phyloP scores from a whole-genome alignment of 2,329 filamentous ascomycete species.

The Hypoxylon sp. region DNA sequence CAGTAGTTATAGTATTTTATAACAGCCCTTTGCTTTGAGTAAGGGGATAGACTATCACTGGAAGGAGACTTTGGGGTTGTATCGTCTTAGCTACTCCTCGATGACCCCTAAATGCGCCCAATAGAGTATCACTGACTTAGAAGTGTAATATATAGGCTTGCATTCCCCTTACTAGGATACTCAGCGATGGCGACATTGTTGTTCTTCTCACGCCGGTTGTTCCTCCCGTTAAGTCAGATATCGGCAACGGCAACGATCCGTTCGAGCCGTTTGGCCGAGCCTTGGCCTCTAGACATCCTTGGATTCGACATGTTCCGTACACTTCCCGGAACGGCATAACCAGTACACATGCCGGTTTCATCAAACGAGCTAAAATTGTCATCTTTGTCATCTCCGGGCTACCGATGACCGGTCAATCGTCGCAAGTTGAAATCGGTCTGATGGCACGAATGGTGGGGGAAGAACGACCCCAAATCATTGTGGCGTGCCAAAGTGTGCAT shows the following conservation, averaged over 20 bases:
- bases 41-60: neutral
- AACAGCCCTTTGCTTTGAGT: neutral
- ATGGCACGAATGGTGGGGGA: conserved; percentile 61
- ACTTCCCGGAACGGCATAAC: conserved; percentile 75
- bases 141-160: conserved; percentile 55
- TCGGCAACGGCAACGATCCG: conserved; percentile 70
- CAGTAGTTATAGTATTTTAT: conserved; percentile 27
- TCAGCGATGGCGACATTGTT: conserved; percentile 68
- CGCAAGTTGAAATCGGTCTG: conserved; percentile 68
- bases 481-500: conserved; percentile 65
- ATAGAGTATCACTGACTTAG: conserved; percentile 58
- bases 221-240: conserved; percentile 60
- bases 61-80: conserved; percentile 1
- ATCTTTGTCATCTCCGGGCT: conserved; percentile 72
- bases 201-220: conserved; percentile 73
- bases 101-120: neutral
- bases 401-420: conserved; percentile 62
- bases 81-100: conserved; percentile 13
- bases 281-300: conserved; percentile 70
- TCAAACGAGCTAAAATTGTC: conserved; percentile 71
- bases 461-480: conserved; percentile 65
- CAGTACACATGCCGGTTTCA: conserved; percentile 72
- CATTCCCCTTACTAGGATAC: conserved; percentile 63
- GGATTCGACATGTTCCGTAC: conserved; percentile 80
- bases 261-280: conserved; percentile 79